phyloP scores from a whole-genome alignment of 2,329 filamentous ascomycete species.

The Colletotrichum shisoi region DNA sequence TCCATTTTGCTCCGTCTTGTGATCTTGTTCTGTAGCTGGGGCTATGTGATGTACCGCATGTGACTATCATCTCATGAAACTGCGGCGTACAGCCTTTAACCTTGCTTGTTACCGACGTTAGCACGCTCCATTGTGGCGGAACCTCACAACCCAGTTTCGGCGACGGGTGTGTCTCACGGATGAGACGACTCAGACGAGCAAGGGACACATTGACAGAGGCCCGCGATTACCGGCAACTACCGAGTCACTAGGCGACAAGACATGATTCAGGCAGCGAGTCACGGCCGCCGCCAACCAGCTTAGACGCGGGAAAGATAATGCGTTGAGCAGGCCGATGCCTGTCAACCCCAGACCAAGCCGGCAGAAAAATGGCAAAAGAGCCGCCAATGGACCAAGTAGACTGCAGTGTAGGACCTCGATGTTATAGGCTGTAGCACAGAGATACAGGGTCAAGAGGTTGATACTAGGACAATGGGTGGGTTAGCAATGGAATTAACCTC shows the following conservation, averaged over 20 bases:
- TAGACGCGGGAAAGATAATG: background rate
- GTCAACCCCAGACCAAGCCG: background rate
- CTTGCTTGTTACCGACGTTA: background rate
- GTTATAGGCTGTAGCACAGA: no score
- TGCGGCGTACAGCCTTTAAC: background rate
- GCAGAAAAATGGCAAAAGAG: background rate
- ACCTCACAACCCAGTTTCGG: background rate
- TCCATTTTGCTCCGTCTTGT: background rate
- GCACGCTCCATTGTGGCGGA: background rate
- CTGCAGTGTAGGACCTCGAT: rapidly evolving
- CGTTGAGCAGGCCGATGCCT: background rate
- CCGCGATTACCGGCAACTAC: background rate
- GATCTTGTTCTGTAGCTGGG: background rate
- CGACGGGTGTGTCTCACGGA: background rate
- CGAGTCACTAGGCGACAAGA: no score
- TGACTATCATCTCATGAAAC: background rate
- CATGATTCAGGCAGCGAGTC: background rate
- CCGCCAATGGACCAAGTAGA: background rate
- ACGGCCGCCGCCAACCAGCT: background rate
- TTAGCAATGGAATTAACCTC: no score
- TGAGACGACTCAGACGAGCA: background rate
- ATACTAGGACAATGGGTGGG: no score
- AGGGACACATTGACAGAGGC: background rate
- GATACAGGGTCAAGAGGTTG: no score
- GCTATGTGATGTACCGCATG: conserved; percentile 28